phyloP scores from a whole-genome alignment of 495 filamentous ascomycete genomes.

The Penicillium verhagenii region DNA sequence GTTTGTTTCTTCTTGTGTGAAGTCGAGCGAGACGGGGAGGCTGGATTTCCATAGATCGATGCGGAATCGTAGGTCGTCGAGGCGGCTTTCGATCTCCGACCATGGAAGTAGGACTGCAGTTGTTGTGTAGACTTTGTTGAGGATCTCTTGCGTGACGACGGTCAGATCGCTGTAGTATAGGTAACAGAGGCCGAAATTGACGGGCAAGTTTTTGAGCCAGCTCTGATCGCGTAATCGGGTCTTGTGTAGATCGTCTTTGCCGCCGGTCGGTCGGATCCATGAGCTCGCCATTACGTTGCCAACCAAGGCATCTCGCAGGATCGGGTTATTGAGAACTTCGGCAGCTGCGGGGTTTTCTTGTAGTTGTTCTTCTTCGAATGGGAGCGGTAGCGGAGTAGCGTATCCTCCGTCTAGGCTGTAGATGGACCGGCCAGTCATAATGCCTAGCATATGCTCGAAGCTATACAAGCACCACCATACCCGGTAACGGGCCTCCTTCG shows the following conservation, averaged over 20 bases:
- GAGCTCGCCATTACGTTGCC: slow-evolving; percentile 35
- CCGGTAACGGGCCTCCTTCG: slow-evolving; percentile 59
- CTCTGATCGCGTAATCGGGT: slow-evolving; percentile 21
- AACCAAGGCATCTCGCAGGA: slow-evolving; percentile 32
- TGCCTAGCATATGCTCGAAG: slow-evolving; percentile 57
- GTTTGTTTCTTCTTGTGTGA: slow-evolving; percentile 33
- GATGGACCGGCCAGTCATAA: slow-evolving; percentile 60
- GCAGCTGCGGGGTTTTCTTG: slow-evolving; percentile 29
- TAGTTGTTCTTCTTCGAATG: slow-evolving; percentile 54
- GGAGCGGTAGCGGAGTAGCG: slow-evolving; percentile 56
- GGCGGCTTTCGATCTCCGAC: slow-evolving; percentile 58
- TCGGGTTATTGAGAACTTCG: slow-evolving; percentile 27
- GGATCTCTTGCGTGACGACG: slow-evolving; percentile 53
- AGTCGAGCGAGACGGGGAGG: slow-evolving; percentile 51
- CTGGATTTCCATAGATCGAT: slow-evolving; percentile 54
- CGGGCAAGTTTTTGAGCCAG: slow-evolving; percentile 34
- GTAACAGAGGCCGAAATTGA: slow-evolving; percentile 45
- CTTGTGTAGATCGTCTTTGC: slow-evolving; percentile 19
- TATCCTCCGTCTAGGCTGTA: slow-evolving; percentile 50
- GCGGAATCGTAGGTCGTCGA: slow-evolving; percentile 46
- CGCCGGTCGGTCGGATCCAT: slow-evolving; percentile 25
- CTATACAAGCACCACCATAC: slow-evolving; percentile 66
- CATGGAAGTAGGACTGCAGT: slow-evolving; percentile 51
- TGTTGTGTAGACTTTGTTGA: slow-evolving; percentile 58
- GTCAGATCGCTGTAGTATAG: slow-evolving; percentile 48